These are phyloP conservation scores for Coemansia sp. DNA, from an alignment of 192 early-diverging fungal species.

Conservation along the genomic window DNA sequence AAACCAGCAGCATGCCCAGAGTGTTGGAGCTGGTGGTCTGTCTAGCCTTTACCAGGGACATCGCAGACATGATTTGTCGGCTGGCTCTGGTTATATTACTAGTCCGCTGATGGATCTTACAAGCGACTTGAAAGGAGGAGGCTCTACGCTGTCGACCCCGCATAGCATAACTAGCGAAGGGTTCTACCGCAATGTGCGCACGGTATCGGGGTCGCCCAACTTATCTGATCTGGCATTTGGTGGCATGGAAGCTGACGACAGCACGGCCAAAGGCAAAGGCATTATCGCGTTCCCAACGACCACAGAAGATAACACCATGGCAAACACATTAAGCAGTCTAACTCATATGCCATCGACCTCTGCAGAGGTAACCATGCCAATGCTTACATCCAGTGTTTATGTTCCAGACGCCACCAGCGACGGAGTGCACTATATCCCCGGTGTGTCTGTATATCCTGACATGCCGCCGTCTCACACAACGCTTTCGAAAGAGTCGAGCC, in stretches of 20 bases:
- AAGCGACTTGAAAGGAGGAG: neutral
- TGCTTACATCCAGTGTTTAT: neutral
- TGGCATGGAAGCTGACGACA: neutral
- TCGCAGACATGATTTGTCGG: conserved; percentile 6
- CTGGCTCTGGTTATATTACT: conserved; percentile 1
- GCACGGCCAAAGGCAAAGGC: neutral
- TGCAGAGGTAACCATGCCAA: neutral
- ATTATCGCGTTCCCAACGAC: neutral
- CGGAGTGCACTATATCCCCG: conserved; percentile 1
- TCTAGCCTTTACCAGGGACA: conserved; percentile 6
- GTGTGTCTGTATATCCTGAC: neutral
- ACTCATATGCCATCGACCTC: neutral
- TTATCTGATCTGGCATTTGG: neutral
- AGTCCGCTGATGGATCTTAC: conserved; percentile 12
- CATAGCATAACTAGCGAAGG: conserved; percentile 32
- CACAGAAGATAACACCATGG: neutral
- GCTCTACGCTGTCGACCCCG: conserved; percentile 23
- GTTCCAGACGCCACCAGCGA: neutral
- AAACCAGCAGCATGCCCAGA: neutral
- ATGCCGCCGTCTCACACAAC: neutral
- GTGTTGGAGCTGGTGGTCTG: neutral
- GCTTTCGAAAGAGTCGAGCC: neutral
- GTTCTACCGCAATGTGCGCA: conserved; percentile 31
- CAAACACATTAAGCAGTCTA: neutral
- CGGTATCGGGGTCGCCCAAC: conserved; percentile 16